Evolutionary conservation across 208 protist genomes (phyloP).

Genomic region (Acanthamoeba sp.): DNA sequence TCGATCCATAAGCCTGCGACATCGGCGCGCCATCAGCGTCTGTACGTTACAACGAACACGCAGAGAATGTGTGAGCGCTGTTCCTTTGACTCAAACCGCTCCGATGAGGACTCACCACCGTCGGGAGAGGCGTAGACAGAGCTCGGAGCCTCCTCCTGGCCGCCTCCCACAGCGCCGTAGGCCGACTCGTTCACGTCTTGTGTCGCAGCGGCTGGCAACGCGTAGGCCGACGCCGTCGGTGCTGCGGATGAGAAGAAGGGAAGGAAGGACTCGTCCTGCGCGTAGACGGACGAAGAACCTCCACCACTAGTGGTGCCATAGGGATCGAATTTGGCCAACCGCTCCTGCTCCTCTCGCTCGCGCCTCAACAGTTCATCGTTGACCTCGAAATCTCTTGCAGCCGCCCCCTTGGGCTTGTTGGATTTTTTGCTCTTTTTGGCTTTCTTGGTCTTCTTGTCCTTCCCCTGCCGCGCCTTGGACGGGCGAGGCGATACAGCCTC

Average conservation of each 20-base stretch:
- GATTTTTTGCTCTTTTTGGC: not conserved
- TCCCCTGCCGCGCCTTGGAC: not conserved
- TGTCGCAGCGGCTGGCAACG: not conserved
- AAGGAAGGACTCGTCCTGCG: not conserved
- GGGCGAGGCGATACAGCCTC: not conserved
- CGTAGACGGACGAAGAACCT: not conserved
- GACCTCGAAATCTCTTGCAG: not conserved
- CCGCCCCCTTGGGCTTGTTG: not conserved
- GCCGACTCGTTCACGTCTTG: not conserved
- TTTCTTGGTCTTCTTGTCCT: not conserved
- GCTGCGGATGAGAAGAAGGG: not conserved
- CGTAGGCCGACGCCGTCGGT: not conserved
- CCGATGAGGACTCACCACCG: not conserved
- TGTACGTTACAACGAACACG: not conserved
- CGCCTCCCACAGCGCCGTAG: not conserved
- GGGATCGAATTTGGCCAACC: not conserved
- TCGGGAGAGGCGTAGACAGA: not conserved
- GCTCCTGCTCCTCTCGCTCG: constrained; percentile 4
- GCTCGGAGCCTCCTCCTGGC: not conserved
- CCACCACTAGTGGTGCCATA: not conserved
- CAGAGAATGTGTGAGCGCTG: not conserved
- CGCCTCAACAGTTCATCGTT: not conserved
- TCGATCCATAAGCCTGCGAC: not conserved
- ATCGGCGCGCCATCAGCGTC: not conserved
- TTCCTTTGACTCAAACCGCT: not conserved